Percentiles rank a stretch among this genome's conserved stretches.
phyloP scores from a whole-genome alignment of 2,329 filamentous ascomycete species.

The Pseudocercospora macadamiae region DNA sequence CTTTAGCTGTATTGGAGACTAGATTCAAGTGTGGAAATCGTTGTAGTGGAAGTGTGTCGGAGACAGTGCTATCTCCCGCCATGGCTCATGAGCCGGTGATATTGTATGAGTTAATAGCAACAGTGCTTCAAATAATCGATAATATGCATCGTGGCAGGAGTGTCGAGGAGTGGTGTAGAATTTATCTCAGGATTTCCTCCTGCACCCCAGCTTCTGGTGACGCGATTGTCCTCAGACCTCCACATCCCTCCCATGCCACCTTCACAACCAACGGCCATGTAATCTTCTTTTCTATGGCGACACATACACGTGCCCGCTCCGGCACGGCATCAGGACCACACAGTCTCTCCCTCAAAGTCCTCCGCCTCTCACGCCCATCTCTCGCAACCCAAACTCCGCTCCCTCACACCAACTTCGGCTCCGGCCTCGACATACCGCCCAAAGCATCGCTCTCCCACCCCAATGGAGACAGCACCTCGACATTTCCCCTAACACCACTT shows the following conservation, averaged over 20 bases:
- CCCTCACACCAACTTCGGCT: constrained; percentile 53
- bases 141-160: not conserved
- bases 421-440: constrained; percentile 53
- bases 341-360: constrained; percentile 77
- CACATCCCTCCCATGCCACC: not conserved
- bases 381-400: constrained; percentile 71
- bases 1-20: constrained; percentile 55
- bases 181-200: not conserved
- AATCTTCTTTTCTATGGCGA: constrained; percentile 21
- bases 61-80: not conserved
- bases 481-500: constrained; percentile 61
- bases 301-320: constrained; percentile 40
- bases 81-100: constrained; percentile 2
- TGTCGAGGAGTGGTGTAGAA: not conserved
- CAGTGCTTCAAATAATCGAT: too few relatives aligned
- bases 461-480: constrained; percentile 49
- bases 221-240: not conserved
- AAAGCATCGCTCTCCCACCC: constrained; percentile 77
- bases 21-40: constrained; percentile 49
- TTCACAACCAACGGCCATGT: not conserved
- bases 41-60: constrained; percentile 35
- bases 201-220: not conserved
- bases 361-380: constrained; percentile 81
- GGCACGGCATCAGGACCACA: constrained; percentile 61
- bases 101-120: too few relatives aligned